phyloP scores from a whole-genome alignment of 352 stramenopile species.

The Pythium sukuiense region DNA sequence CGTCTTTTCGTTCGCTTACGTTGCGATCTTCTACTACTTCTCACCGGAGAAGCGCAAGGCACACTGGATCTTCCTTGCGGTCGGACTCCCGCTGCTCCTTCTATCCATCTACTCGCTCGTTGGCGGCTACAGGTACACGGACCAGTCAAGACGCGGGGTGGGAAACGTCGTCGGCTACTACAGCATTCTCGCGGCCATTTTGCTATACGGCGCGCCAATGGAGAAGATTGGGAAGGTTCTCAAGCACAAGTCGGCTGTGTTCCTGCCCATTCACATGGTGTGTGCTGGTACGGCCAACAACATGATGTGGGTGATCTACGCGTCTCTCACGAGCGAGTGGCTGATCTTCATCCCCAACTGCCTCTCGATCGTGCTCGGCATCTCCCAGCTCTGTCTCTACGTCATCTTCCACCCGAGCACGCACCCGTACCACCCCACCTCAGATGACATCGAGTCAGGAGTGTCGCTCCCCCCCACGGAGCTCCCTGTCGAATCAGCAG shows the following conservation, averaged over 20 bases:
- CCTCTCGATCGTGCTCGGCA: constrained; percentile 37
- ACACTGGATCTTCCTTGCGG: background rate
- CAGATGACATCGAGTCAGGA: background rate
- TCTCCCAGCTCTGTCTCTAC: constrained; percentile 41
- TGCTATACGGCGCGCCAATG: constrained; percentile 58
- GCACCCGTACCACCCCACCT: constrained; percentile 23
- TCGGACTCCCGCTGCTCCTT: background rate
- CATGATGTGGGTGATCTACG: constrained; percentile 52
- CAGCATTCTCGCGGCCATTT: constrained; percentile 44
- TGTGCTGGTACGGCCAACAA: constrained; percentile 50
- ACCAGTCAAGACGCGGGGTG: background rate
- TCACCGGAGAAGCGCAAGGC: background rate
- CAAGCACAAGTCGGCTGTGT: constrained; percentile 45
- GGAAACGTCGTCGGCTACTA: constrained; percentile 35
- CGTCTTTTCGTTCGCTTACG: constrained; percentile 43
- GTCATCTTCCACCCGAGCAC: constrained; percentile 49
- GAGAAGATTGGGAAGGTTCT: constrained; percentile 51
- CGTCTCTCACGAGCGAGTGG: constrained; percentile 41
- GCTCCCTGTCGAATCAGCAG: background rate
- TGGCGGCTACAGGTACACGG: constrained; percentile 10
- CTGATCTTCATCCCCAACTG: constrained; percentile 54
- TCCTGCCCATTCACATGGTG: constrained; percentile 59
- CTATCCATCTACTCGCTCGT: constrained; percentile 26
- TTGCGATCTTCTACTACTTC: constrained; percentile 44
- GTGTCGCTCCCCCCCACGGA: background rate